Conservation (phyloP, 805 yeast species). For the Suhomyces sp. region DNA sequence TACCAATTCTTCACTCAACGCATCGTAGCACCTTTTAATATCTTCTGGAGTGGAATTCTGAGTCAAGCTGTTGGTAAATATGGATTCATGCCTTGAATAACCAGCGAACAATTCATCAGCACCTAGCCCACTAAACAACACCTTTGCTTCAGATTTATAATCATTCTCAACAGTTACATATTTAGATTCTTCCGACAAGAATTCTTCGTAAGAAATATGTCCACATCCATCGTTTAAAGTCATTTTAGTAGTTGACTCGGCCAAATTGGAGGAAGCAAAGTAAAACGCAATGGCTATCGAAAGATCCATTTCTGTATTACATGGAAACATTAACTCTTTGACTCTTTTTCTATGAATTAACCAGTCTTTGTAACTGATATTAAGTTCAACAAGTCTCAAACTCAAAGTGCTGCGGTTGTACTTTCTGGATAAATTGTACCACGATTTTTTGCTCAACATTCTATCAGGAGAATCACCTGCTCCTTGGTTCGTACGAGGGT, state of each 20-base stretch:
- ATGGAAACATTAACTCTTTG: conserved; percentile 71
- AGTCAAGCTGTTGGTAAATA: conserved; percentile 32
- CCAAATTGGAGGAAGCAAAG: conserved; percentile 53
- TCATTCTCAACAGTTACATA: background rate
- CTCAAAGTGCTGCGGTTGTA: conserved; percentile 36
- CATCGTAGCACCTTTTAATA: conserved; percentile 25
- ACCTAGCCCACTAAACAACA: conserved; percentile 87
- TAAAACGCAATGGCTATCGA: conserved; percentile 94
- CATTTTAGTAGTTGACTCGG: conserved; percentile 5
- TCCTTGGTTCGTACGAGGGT: conserved; percentile 66
- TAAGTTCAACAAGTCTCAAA: conserved; percentile 62
- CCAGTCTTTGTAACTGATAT: conserved; percentile 73
- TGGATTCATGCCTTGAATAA: conserved; percentile 75
- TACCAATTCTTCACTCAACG: conserved; percentile 58
- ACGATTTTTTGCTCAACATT: conserved; percentile 63
- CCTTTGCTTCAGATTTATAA: conserved; percentile 52
- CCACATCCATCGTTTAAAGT: background rate
- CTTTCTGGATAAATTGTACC: conserved; percentile 46
- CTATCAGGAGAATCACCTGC: conserved; percentile 86
- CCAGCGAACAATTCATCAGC: conserved; percentile 98
- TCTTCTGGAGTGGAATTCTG: conserved; percentile 20
- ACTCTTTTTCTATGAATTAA: conserved; percentile 51
- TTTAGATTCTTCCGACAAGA: conserved; percentile 10
- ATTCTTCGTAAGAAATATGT: conserved; percentile 18
- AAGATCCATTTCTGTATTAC: conserved; percentile 89